Evolutionary conservation across 1,284 basidiomycete genomes (phyloP).

Genomic region (Marasmius oreades): DNA sequence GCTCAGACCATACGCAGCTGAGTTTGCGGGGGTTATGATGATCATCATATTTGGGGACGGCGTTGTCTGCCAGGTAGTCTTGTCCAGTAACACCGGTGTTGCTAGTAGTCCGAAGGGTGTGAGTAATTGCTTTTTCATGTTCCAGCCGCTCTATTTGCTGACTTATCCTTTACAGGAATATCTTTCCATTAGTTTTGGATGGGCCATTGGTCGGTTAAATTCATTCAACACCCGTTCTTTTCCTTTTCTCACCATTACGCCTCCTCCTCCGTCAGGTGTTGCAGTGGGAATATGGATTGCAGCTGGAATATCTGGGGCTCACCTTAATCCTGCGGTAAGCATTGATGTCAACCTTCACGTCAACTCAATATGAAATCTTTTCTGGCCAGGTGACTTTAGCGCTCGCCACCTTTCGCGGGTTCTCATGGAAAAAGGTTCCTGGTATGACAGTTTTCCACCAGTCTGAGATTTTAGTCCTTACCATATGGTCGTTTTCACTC

Average conservation of each 20-base stretch:
- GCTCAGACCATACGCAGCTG: conserved; percentile 62
- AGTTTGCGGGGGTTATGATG: conserved; percentile 59
- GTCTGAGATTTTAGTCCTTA: background rate
- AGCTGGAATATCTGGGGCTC: conserved; percentile 68
- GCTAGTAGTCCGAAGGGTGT: conserved; percentile 58
- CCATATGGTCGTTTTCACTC: background rate
- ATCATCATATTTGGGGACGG: conserved; percentile 65
- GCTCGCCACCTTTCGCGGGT: conserved; percentile 65
- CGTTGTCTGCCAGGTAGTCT: conserved; percentile 59
- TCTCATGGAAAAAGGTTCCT: conserved; percentile 79
- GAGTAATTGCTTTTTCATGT: conserved; percentile 27
- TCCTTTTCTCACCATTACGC: background rate
- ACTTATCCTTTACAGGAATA: conserved; percentile 39
- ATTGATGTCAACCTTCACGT: conserved; percentile 13
- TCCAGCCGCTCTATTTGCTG: background rate
- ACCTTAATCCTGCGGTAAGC: conserved; percentile 71
- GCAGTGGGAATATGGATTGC: conserved; percentile 69
- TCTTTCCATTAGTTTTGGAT: conserved; percentile 60
- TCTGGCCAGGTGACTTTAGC: conserved; percentile 57
- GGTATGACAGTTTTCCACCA: conserved; percentile 13
- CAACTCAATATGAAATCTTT: conserved; percentile 1
- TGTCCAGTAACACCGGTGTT: conserved; percentile 51
- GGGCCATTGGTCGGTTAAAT: conserved; percentile 54
- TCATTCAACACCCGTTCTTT: background rate
- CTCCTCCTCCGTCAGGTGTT: conserved; percentile 9